Evolutionary conservation across 1,139 yeast species (phyloP).

Genomic region (Taphrina flavorubra): DNA sequence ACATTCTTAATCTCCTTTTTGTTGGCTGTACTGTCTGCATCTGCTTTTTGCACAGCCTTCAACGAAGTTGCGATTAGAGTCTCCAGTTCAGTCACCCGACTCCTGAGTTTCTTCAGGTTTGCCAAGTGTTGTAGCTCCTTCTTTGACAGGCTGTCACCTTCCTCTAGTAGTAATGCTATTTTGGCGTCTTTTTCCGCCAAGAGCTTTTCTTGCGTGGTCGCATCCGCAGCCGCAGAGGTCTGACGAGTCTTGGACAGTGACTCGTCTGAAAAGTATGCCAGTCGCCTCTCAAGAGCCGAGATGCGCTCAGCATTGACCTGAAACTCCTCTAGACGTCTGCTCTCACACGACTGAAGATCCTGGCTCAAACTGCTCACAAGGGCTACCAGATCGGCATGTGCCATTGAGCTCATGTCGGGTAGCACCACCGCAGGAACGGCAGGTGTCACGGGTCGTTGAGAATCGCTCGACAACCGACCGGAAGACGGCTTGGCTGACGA

Average conservation of each 20-base stretch:
- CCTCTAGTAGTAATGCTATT: constrained; percentile 67
- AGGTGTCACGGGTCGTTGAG: neutral
- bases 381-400: constrained; percentile 5
- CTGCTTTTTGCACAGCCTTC: constrained; percentile 47
- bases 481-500: neutral
- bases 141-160: constrained; percentile 77
- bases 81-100: constrained; percentile 53
- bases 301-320: constrained; percentile 32
- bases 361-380: neutral
- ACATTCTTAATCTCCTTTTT: constrained; percentile 46
- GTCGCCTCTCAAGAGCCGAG: constrained; percentile 30
- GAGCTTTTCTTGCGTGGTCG: constrained; percentile 8
- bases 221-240: neutral
- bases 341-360: constrained; percentile 27
- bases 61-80: constrained; percentile 47
- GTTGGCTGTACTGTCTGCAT: constrained; percentile 46
- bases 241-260: neutral
- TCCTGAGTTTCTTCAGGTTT: constrained; percentile 66
- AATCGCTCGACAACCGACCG: neutral
- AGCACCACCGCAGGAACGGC: neutral
- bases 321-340: constrained; percentile 27
- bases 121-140: constrained; percentile 75
- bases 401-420: constrained; percentile 9
- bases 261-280: constrained; percentile 24
- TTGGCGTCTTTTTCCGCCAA: constrained; percentile 55